A percentile compares a stretch with the other conserved stretches of the same genome.
phyloP scores from a whole-genome alignment of 345 rosid genomes.

The Boechera retrofracta region DNA sequence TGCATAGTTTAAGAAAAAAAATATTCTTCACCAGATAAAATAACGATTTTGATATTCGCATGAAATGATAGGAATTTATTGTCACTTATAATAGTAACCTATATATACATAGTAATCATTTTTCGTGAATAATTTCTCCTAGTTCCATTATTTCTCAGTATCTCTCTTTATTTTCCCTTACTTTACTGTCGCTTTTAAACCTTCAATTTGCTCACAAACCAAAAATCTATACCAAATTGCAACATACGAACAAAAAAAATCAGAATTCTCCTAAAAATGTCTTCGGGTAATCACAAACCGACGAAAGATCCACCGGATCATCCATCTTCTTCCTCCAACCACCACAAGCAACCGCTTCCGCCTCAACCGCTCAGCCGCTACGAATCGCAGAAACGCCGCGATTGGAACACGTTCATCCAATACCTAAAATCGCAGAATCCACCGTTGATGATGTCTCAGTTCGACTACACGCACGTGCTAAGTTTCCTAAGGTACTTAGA shows the following conservation, averaged over 20 bases:
- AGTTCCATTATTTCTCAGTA: conserved; percentile 29
- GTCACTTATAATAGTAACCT: neutral
- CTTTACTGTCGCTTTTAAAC: conserved; percentile 33
- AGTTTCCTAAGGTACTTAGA: conserved; percentile 85
- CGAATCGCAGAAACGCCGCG: conserved; percentile 89
- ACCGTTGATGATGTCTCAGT: conserved; percentile 72
- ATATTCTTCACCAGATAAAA: neutral
- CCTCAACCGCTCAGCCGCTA: conserved; percentile 65
- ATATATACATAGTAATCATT: conserved; percentile 4
- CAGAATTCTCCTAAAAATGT: conserved; percentile 32
- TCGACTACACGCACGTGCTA: conserved; percentile 77
- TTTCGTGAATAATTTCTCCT: conserved; percentile 12
- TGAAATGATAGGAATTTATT: conserved; percentile 1
- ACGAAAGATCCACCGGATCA: conserved; percentile 46
- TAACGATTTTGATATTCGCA: conserved; percentile 5
- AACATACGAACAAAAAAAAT: conserved; percentile 3
- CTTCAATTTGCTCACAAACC: conserved; percentile 24
- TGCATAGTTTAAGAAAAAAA: too few species aligned
- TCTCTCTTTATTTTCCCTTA: conserved; percentile 26
- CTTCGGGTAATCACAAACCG: conserved; percentile 41
- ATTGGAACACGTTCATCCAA: conserved; percentile 94
- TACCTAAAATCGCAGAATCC: conserved; percentile 83
- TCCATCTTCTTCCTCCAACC: conserved; percentile 37
- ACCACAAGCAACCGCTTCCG: conserved; percentile 34
- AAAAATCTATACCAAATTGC: conserved; percentile 23